These are phyloP conservation scores for Aureobasidium pullulans DNA, from an alignment of 2,329 filamentous ascomycete species.

Conservation along the genomic window DNA sequence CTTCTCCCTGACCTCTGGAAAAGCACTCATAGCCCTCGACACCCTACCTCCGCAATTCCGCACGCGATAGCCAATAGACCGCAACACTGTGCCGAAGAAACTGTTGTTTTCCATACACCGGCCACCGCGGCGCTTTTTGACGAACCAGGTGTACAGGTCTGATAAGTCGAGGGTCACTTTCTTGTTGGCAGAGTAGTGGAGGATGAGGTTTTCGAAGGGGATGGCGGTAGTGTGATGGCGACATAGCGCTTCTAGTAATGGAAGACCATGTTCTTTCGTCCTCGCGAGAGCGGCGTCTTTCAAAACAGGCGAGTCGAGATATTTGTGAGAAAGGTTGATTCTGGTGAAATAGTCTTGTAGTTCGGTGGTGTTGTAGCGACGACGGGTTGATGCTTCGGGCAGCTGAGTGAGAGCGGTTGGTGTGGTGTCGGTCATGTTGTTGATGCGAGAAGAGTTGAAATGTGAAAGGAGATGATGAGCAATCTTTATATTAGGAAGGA, in stretches of 20 bases:
- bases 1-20: slow-evolving; percentile 15
- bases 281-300: not conserved
- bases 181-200: slow-evolving; percentile 48
- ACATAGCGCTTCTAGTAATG: slow-evolving; percentile 11
- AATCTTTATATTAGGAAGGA: too few relatives aligned
- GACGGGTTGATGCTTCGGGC: not conserved
- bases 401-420: not conserved
- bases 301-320: not conserved
- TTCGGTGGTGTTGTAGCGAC: not conserved
- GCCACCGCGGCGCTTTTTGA: slow-evolving; percentile 40
- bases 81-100: slow-evolving; percentile 45
- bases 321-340: not conserved
- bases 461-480: too few relatives aligned
- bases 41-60: slow-evolving; percentile 34
- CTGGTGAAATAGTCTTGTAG: not conserved
- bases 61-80: slow-evolving; percentile 43
- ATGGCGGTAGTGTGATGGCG: slow-evolving; percentile 38
- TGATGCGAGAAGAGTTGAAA: too few relatives aligned
- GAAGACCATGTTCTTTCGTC: not conserved
- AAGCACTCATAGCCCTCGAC: slow-evolving; percentile 20
- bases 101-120: slow-evolving; percentile 56
- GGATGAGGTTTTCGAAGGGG: slow-evolving; percentile 49
- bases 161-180: slow-evolving; percentile 43
- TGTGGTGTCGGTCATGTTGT: not conserved
- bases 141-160: slow-evolving; percentile 47